Percentiles rank a stretch among this genome's conserved stretches.
Conservation (phyloP, 2,329 filamentous ascomycete genomes). For the Colletotrichum salicis region DNA sequence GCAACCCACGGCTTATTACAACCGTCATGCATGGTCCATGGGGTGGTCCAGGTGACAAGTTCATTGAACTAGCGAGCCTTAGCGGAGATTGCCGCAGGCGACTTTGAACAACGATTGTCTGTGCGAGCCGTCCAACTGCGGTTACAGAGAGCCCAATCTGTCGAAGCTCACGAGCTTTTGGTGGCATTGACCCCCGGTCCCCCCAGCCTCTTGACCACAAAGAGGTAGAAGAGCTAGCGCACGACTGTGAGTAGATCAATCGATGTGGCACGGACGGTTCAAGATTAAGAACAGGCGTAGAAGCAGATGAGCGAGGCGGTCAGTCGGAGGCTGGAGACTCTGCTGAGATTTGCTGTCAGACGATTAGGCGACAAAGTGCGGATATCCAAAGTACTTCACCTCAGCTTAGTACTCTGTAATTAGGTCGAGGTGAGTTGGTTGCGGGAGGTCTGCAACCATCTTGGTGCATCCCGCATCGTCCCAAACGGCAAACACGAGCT, state of each 20-base stretch:
- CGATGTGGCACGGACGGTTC: not conserved
- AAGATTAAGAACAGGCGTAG: not conserved
- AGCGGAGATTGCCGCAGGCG: constrained; percentile 33
- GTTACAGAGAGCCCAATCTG: constrained; percentile 22
- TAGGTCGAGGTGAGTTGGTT: not conserved
- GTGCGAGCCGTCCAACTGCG: constrained; percentile 24
- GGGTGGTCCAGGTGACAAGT: constrained; percentile 7
- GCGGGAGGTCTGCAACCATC: not conserved
- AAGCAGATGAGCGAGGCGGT: constrained; percentile 15
- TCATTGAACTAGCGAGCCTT: constrained; percentile 16
- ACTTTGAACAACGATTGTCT: constrained; percentile 23
- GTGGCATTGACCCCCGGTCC: constrained; percentile 23
- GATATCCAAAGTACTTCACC: not conserved
- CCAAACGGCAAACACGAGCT: constrained; percentile 30
- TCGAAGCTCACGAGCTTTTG: constrained; percentile 24
- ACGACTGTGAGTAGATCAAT: not conserved
- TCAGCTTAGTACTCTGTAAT: not conserved
- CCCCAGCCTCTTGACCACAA: not conserved
- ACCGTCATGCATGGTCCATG: constrained; percentile 24
- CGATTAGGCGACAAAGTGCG: not conserved
- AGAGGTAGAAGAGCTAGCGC: not conserved
- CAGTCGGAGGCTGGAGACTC: constrained; percentile 10
- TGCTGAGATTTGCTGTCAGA: not conserved
- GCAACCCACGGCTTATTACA: constrained; percentile 21
- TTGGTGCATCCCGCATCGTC: constrained; percentile 7